Percentiles rank a stretch among this genome's conserved stretches.
These are phyloP conservation scores for Luzula sylvatica DNA, from an alignment of 176 grass and related monocot genomes.

Conservation along the genomic window DNA sequence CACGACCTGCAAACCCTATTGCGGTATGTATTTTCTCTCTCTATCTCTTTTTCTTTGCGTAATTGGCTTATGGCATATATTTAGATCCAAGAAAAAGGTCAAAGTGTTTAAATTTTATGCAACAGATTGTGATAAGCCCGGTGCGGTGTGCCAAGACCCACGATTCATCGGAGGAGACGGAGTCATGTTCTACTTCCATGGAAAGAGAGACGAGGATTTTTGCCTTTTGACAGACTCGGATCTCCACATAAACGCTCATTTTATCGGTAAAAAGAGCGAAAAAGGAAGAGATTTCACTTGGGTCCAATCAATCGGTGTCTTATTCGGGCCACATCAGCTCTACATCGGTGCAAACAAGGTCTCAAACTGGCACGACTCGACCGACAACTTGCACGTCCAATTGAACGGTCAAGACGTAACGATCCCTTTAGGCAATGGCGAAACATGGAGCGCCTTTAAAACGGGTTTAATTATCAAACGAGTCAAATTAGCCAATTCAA, in stretches of 20 bases:
- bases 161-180: constrained; percentile 41
- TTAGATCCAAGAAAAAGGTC: neutral
- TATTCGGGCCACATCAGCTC: constrained; percentile 27
- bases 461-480: constrained; percentile 25
- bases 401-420: constrained; percentile 24
- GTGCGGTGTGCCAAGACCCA: constrained; percentile 35
- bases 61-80: neutral
- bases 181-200: constrained; percentile 45
- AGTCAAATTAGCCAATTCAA: constrained; percentile 24
- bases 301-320: constrained; percentile 38
- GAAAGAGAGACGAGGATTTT: constrained; percentile 30
- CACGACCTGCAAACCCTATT: constrained; percentile 32
- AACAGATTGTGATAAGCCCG: constrained; percentile 26
- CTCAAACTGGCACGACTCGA: constrained; percentile 22
- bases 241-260: constrained; percentile 44
- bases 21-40: constrained; percentile 6
- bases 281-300: constrained; percentile 39
- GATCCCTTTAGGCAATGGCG: constrained; percentile 14
- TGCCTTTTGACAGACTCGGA: constrained; percentile 28
- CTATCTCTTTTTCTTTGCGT: neutral
- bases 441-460: constrained; percentile 25
- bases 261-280: constrained; percentile 29
- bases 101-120: too few species aligned
- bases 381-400: constrained; percentile 28
- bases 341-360: constrained; percentile 26